Conservation (phyloP, 192 early-diverging fungal genomes). For the Entomortierella beljakovae region DNA sequence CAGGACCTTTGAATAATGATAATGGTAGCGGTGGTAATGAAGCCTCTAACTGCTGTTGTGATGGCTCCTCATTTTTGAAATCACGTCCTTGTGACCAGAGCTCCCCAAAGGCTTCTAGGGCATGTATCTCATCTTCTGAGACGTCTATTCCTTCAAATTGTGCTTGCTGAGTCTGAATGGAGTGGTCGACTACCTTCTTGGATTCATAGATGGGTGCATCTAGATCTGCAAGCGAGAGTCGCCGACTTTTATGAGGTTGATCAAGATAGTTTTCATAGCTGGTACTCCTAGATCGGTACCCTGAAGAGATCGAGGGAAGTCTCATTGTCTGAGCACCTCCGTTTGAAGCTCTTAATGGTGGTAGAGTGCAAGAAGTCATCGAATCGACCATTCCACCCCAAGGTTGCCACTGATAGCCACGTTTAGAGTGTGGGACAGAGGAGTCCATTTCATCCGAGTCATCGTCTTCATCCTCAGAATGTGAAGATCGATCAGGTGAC, state of each 20-base stretch:
- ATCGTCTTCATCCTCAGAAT: conserved; percentile 38
- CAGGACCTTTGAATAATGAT: not conserved
- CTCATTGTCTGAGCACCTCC: not conserved
- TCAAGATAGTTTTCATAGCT: not conserved
- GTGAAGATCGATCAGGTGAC: conserved; percentile 38
- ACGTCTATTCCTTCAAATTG: conserved; percentile 44
- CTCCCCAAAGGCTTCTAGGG: conserved; percentile 42
- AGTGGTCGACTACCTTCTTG: conserved; percentile 31
- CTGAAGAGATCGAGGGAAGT: conserved; percentile 37
- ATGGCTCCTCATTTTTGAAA: conserved; percentile 10
- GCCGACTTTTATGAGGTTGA: conserved; percentile 24
- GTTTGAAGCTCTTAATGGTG: conserved; percentile 16
- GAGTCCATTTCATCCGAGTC: conserved; percentile 16
- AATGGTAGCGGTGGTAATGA: not conserved
- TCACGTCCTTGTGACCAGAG: conserved; percentile 49
- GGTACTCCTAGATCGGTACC: conserved; percentile 17
- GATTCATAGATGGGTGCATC: conserved; percentile 42
- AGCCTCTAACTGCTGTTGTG: not conserved
- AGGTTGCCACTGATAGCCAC: not conserved
- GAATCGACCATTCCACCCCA: conserved; percentile 43
- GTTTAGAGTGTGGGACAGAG: not conserved
- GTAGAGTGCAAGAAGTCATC: conserved; percentile 17
- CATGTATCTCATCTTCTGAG: conserved; percentile 48
- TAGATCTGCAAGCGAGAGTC: conserved; percentile 42
- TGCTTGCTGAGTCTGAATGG: conserved; percentile 22